Percentiles rank a stretch among this genome's conserved stretches.
phyloP scores from a whole-genome alignment of 306 rosid species.

The Trifolium dubium region DNA sequence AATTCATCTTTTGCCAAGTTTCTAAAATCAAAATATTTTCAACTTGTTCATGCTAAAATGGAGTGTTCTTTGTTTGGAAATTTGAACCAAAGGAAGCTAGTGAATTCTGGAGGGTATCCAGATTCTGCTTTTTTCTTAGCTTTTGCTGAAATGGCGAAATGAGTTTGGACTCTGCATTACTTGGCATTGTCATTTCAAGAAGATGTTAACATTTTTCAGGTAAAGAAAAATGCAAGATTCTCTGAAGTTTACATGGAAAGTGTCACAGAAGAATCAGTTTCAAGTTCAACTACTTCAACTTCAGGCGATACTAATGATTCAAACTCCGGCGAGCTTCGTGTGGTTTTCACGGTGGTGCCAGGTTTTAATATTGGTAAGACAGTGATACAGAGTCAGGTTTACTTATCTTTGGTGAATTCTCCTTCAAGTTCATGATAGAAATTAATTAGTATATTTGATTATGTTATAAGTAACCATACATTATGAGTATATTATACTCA shows the following conservation, averaged over 20 bases:
- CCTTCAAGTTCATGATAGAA: slow-evolving; percentile 32
- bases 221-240: slow-evolving; percentile 68
- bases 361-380: slow-evolving; percentile 76
- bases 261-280: slow-evolving; percentile 55
- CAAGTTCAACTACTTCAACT: slow-evolving; percentile 35
- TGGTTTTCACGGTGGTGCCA: slow-evolving; percentile 85
- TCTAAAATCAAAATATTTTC: slow-evolving; percentile 68
- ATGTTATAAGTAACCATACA: background rate
- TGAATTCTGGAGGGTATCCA: slow-evolving; percentile 76
- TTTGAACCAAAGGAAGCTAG: slow-evolving; percentile 72
- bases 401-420: slow-evolving; percentile 56
- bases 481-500: slow-evolving; percentile 27
- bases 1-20: slow-evolving; percentile 62
- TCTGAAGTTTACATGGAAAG: slow-evolving; percentile 95
- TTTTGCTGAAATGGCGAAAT: slow-evolving; percentile 79
- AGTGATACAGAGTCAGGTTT: slow-evolving; percentile 83
- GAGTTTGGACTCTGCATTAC: slow-evolving; percentile 78
- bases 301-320: slow-evolving; percentile 46
- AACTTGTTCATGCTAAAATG: slow-evolving; percentile 87
- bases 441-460: background rate
- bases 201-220: slow-evolving; percentile 66
- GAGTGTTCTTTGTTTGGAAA: slow-evolving; percentile 94
- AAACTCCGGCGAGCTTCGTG: slow-evolving; percentile 50
- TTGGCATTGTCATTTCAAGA: slow-evolving; percentile 71
- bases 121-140: slow-evolving; percentile 76